These are phyloP conservation scores for Grigorovia transvaalensis DNA, from an alignment of 805 yeast genomes.

Conservation along the genomic window DNA sequence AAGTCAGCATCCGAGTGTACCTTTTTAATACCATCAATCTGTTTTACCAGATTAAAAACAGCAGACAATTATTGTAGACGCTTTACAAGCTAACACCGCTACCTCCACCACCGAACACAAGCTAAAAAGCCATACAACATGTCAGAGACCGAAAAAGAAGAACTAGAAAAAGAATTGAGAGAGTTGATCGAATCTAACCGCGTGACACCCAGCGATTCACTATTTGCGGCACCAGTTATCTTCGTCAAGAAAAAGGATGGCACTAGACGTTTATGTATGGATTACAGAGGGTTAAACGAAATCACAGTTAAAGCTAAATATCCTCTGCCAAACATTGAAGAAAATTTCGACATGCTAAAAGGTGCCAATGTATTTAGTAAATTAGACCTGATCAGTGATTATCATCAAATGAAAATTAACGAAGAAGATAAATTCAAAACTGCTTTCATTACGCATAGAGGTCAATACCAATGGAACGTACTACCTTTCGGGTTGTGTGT, in stretches of 20 bases:
- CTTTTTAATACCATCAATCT: no score
- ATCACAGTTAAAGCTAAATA: constrained; percentile 4
- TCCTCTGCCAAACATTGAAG: constrained; percentile 2
- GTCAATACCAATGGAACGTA: constrained; percentile 9
- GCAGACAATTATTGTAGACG: no score
- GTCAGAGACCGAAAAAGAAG: not conserved
- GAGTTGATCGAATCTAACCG: not conserved
- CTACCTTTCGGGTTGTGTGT: no score
- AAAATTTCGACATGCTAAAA: not conserved
- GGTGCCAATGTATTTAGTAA: constrained; percentile 2
- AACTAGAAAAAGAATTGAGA: not conserved
- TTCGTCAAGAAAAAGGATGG: constrained; percentile 3
- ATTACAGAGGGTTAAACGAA: constrained; percentile 4
- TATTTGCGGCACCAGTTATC: constrained; percentile 1
- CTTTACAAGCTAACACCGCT: no score
- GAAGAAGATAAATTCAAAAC: constrained; percentile 5
- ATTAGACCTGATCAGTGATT: constrained; percentile 7
- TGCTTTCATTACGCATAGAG: constrained; percentile 9
- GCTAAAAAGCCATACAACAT: not conserved
- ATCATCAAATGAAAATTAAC: constrained; percentile 11
- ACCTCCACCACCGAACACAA: no score
- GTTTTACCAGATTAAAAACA: no score
- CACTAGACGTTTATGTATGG: constrained; percentile 3
- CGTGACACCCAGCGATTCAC: not conserved
- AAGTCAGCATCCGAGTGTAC: no score